Percentiles rank a stretch among this genome's conserved stretches.
These are phyloP conservation scores for Hyaloscypha bicolor DNA, from an alignment of 495 filamentous ascomycete species.

Conservation along the genomic window DNA sequence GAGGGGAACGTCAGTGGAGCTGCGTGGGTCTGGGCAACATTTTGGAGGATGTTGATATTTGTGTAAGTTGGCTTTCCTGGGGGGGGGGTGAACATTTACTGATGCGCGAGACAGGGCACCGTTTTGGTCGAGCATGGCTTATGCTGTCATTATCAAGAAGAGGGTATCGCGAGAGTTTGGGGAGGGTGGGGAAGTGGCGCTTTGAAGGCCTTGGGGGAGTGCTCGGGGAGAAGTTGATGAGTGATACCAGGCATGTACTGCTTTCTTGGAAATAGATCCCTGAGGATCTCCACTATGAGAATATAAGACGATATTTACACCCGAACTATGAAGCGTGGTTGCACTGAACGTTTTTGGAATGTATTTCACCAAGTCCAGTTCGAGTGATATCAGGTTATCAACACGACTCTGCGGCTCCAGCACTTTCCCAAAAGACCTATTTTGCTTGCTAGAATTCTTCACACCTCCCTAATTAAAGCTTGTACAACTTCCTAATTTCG, in stretches of 20 bases:
- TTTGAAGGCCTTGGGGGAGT: background rate
- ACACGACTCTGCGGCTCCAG: no score
- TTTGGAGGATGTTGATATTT: constrained; percentile 4
- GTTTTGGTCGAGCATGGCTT: background rate
- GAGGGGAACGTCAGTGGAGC: background rate
- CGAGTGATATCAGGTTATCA: no score
- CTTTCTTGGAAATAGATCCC: background rate
- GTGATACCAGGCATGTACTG: background rate
- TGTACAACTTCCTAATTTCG: no score
- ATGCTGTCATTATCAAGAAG: background rate
- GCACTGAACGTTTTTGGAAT: no score
- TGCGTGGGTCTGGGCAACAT: constrained; percentile 3
- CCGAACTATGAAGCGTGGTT: no score
- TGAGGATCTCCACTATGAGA: background rate
- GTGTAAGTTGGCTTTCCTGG: background rate
- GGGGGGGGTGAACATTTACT: background rate
- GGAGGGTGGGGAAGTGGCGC: background rate
- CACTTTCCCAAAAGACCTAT: no score
- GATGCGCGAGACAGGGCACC: background rate
- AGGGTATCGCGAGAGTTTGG: background rate
- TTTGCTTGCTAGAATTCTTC: no score
- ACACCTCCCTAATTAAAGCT: no score
- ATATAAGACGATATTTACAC: background rate
- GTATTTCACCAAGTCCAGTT: no score
- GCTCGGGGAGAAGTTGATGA: background rate